A percentile compares a stretch with the other conserved stretches of the same genome.
Evolutionary conservation across 495 filamentous ascomycete genomes (phyloP).

Genomic region (Articulospora tetracladia): DNA sequence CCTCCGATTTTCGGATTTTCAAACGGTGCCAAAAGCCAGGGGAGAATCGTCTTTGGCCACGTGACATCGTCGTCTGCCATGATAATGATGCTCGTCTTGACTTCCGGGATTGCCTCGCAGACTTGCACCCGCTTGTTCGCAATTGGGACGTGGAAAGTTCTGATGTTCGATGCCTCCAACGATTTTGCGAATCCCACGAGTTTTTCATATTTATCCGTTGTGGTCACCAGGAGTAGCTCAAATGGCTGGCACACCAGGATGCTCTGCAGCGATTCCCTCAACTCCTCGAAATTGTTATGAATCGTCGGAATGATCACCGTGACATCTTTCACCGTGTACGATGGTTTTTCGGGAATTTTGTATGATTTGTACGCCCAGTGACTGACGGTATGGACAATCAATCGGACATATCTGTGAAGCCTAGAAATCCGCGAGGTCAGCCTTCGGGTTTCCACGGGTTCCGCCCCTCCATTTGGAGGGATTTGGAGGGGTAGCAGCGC

Average conservation of each 20-base stretch:
- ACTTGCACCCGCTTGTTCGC: slow-evolving; percentile 86
- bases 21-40: slow-evolving; percentile 83
- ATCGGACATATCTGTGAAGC: slow-evolving; percentile 53
- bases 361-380: slow-evolving; percentile 64
- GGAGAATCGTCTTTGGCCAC: slow-evolving; percentile 71
- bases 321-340: slow-evolving; percentile 64
- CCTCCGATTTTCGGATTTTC: slow-evolving; percentile 73
- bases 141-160: slow-evolving; percentile 49
- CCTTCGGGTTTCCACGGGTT: background rate
- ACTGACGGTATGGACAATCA: slow-evolving; percentile 61
- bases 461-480: background rate
- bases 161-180: slow-evolving; percentile 56
- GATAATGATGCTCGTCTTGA: slow-evolving; percentile 68
- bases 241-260: slow-evolving; percentile 48
- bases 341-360: slow-evolving; percentile 56
- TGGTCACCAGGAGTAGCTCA: slow-evolving; percentile 53
- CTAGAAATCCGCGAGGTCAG: slow-evolving; percentile 9
- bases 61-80: slow-evolving; percentile 88
- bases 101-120: slow-evolving; percentile 72
- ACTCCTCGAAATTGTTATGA: slow-evolving; percentile 51
- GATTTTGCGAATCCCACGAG: slow-evolving; percentile 43
- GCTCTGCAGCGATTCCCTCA: slow-evolving; percentile 47
- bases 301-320: slow-evolving; percentile 72
- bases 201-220: slow-evolving; percentile 43
- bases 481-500: background rate